Base-by-base conservation (phyloP, 1,284 basidiomycete genomes). In the Cutaneotrichosporon cutaneum region DNA sequence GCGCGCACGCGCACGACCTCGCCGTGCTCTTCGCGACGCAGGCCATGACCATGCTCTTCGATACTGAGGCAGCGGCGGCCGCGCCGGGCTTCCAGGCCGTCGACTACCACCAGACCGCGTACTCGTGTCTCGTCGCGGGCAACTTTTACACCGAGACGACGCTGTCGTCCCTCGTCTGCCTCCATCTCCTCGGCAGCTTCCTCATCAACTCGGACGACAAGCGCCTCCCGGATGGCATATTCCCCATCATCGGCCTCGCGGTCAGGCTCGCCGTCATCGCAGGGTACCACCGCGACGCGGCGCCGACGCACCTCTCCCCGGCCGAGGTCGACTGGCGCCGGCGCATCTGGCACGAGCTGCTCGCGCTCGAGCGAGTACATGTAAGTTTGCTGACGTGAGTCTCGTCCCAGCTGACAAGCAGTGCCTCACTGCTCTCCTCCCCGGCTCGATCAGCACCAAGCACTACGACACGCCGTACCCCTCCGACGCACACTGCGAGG, bases 121-220 rank as follows among this genome's bases (percentile, higher is more conserved):
- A 63, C 44, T 18, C 45, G 8, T 66, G 65, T 45, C 65, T 66
- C 7, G 62, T 63, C 33, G 65, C 65, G 1, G 65, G 62, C 56
- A 61, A 58, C 61, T 63, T 66, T 27, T 66, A 61, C 54, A 66
- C 65, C 56, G 60, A 63, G 48, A 66, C 62, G 21, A 63, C 65
- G 27, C 59, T 66, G 9, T 50, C 39, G 5, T 54, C 47, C n/a
- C 62, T 66, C 16, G 58, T 66, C 35, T 53, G 56, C 33, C 42
- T 66, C 35, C 59, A 60, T n/a, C 56, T 56, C 7, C 52, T 66
- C 8, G 65, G 65, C 24, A 54, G 56, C 26, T 66, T 60, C 57
- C 36, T 66, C 35, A 60, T 66, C 56, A 66, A 66, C 53, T 63
- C 65, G 39, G 65, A 66, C 51, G 65, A 66, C 59, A 59, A 63